Evolutionary conservation across 495 filamentous ascomycete genomes (phyloP).

Genomic region (Chaetomium cochliodes): DNA sequence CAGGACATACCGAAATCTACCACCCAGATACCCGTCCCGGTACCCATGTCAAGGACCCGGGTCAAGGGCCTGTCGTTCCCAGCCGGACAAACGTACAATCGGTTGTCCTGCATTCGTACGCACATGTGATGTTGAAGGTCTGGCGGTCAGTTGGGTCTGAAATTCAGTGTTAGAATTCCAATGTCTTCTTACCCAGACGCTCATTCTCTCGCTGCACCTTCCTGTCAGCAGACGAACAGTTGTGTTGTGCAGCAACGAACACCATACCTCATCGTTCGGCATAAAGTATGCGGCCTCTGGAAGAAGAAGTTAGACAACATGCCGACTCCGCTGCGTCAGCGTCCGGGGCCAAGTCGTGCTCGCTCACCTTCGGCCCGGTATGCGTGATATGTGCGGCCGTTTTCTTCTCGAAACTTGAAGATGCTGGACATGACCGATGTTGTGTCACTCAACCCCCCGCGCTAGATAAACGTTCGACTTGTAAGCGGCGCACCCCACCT

Average conservation of each 20-base stretch:
- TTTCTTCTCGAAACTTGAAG: constrained; percentile 44
- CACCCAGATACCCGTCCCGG: constrained; percentile 50
- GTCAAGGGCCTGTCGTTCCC: constrained; percentile 7
- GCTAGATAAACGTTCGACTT: background rate
- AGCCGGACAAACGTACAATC: constrained; percentile 7
- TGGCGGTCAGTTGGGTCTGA: background rate
- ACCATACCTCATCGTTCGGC: constrained; percentile 14
- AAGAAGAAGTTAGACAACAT: background rate
- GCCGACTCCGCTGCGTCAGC: background rate
- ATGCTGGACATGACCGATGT: constrained; percentile 10
- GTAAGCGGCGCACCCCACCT: background rate
- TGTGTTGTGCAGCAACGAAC: background rate
- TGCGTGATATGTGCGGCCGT: constrained; percentile 23
- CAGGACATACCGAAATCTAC: constrained; percentile 44
- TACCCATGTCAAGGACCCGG: constrained; percentile 57
- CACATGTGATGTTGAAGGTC: constrained; percentile 26
- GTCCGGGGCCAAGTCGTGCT: background rate
- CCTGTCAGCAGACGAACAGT: background rate
- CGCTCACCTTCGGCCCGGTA: constrained; percentile 14
- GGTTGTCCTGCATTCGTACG: constrained; percentile 12
- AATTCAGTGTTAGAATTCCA: background rate
- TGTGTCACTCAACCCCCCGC: background rate
- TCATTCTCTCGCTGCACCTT: constrained; percentile 10
- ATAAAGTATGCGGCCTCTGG: constrained; percentile 8
- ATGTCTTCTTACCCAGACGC: constrained; percentile 11